These are phyloP conservation scores for Talaromyces sp. DNA, from an alignment of 2,329 filamentous ascomycete genomes.

Conservation along the genomic window DNA sequence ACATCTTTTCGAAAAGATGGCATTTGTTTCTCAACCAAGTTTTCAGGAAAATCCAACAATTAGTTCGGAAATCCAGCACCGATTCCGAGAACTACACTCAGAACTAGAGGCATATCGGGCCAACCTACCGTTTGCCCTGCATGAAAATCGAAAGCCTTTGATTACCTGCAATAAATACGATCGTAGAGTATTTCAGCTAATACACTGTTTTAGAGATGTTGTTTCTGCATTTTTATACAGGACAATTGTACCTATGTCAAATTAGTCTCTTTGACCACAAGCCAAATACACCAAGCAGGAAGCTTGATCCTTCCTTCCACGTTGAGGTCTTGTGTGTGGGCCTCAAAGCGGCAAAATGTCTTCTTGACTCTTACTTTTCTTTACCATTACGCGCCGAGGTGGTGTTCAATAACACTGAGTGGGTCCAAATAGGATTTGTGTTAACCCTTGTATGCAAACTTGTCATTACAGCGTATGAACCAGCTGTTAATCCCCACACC, in stretches of 20 bases:
- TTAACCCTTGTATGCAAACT: slow-evolving; percentile 16
- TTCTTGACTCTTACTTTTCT: slow-evolving; percentile 26
- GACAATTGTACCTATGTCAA: slow-evolving; percentile 22
- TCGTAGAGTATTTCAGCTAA: too few species aligned
- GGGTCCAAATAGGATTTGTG: slow-evolving; percentile 36
- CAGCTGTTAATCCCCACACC: background rate
- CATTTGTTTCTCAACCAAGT: background rate
- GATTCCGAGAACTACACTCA: background rate
- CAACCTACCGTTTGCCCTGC: background rate
- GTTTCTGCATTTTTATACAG: slow-evolving; percentile 27
- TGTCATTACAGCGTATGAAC: background rate
- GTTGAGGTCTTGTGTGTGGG: slow-evolving; percentile 3
- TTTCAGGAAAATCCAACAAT: background rate
- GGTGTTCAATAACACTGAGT: slow-evolving; percentile 33
- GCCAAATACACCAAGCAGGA: background rate
- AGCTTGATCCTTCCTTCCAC: background rate
- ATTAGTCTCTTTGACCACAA: slow-evolving; percentile 16
- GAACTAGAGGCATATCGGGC: background rate
- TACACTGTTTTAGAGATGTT: slow-evolving; percentile 19
- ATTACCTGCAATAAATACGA: background rate
- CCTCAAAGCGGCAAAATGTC: slow-evolving; percentile 18
- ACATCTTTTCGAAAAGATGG: background rate
- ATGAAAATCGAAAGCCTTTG: background rate
- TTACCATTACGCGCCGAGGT: slow-evolving; percentile 30
- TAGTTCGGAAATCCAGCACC: background rate